Percentiles rank a stretch among this genome's conserved stretches.
These are phyloP conservation scores for Astragalus glycyphyllos DNA, from an alignment of 306 rosid species.

Conservation along the genomic window DNA sequence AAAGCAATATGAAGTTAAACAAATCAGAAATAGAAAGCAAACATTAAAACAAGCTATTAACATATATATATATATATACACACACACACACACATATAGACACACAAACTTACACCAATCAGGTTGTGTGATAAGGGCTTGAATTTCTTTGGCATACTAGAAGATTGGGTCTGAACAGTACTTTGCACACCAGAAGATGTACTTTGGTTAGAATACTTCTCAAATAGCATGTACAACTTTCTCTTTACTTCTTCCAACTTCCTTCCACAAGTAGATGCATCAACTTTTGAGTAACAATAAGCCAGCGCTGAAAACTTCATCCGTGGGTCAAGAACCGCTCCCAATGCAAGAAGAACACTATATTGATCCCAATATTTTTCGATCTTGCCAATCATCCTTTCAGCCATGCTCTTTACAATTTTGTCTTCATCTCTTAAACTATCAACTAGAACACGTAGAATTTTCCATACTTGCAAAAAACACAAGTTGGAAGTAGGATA, in stretches of 20 bases:
- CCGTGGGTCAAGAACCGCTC: slow-evolving; percentile 21
- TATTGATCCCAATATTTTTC: slow-evolving; percentile 13
- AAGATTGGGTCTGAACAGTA: not conserved
- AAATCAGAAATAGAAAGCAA: not conserved
- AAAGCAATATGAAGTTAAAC: not conserved
- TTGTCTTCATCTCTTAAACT: slow-evolving; percentile 7
- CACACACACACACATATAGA: too few relatives aligned
- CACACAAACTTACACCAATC: slow-evolving; percentile 4
- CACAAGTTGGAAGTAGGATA: slow-evolving; percentile 19
- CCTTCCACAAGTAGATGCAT: not conserved
- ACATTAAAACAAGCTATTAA: not conserved
- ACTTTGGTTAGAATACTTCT: slow-evolving; percentile 1
- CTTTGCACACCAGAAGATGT: not conserved
- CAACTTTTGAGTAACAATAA: not conserved
- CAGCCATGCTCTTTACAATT: not conserved
- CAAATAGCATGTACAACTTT: slow-evolving; percentile 8
- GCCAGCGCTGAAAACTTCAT: not conserved
- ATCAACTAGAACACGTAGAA: slow-evolving; percentile 8
- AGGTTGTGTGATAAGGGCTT: not conserved
- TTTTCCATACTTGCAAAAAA: slow-evolving; percentile 21
- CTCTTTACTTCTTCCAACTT: slow-evolving; percentile 1
- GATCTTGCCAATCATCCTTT: not conserved
- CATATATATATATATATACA: not conserved
- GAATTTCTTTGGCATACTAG: not conserved
- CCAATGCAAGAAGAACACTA: slow-evolving; percentile 9